Base-by-base conservation (phyloP, 1,284 basidiomycete species). In the Pterulicium gracile region DNA sequence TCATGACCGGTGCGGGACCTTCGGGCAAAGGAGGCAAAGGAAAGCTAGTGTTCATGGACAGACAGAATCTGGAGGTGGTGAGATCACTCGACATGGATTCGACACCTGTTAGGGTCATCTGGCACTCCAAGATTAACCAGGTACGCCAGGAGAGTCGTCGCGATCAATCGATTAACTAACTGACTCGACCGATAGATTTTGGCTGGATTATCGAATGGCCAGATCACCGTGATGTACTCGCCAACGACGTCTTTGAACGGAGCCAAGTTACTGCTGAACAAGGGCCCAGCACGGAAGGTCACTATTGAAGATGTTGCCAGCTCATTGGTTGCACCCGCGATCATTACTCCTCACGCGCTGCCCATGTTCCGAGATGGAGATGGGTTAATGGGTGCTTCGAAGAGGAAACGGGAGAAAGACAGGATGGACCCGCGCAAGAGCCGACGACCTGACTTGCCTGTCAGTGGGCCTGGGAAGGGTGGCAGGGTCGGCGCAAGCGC, bases 51-150 rank as follows among this genome's bases (percentile, higher is more conserved):
- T 83, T 95, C 56, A 60, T 96, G 63, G 68, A 68, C 44, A 79
- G 79, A 57, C 75, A 82, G 47, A 74, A 70, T 41, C 64, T 96
- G 44, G 77, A 80, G 52, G 70, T 82, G 40, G 82, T 69, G 50
- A 82, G 77, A 62, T 66, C 73, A 55, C 50, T 79, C 55, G 81
- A 67, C 60, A 81, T 78, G 64, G 84, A 72, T 44, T 72, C 80
- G 21, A 89, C 85, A 21, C 91, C 94, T 3, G 86, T 97, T 47
- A 86, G 82, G 55, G 87, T 96, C 1, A 66, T 77, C 22, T 97
- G 93, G 93, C 94, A 96, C 66, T 81, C 89, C n/a, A 88, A 89
- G 63, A 96, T 97, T 68, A 97, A 97, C 67, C 94, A 97, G 75
- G 88, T 87, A 53, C 53, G 79, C 57, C 13, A 4, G 10, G 20